A percentile compares a stretch with the other conserved stretches of the same genome.
These are phyloP conservation scores for Stenocarpella maydis DNA, from an alignment of 2,329 filamentous ascomycete genomes.

Conservation along the genomic window DNA sequence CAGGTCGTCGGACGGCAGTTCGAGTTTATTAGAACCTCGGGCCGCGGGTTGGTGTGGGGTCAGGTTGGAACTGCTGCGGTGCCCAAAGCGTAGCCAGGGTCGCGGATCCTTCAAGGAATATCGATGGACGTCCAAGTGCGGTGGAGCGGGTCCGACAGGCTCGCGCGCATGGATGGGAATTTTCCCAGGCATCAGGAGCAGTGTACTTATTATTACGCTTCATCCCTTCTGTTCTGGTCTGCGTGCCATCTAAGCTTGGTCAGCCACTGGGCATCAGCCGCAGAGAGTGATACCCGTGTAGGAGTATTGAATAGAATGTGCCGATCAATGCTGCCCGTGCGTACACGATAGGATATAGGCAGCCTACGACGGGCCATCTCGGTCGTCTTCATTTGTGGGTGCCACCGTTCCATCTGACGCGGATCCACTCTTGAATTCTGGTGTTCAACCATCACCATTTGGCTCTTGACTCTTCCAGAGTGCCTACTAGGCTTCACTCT, in stretches of 20 bases:
- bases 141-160: slow-evolving; percentile 1
- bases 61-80: background rate
- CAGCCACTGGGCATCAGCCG: no score
- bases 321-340: background rate
- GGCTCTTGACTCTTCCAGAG: background rate
- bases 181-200: no score
- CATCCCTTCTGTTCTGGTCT: no score
- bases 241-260: no score
- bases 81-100: background rate
- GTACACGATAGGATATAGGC: background rate
- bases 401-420: background rate
- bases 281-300: no score
- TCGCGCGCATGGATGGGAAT: background rate
- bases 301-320: slow-evolving; percentile 1
- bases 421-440: background rate
- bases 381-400: background rate
- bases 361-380: background rate
- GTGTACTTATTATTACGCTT: no score
- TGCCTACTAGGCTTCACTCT: background rate
- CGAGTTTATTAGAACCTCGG: background rate
- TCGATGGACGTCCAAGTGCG: background rate
- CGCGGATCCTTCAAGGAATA: background rate
- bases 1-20: background rate
- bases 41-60: background rate
- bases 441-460: background rate